A percentile compares a stretch with the other conserved stretches of the same genome.
phyloP scores from a whole-genome alignment of 2,329 filamentous ascomycete species.

The Plenodomus tracheiphilus region DNA sequence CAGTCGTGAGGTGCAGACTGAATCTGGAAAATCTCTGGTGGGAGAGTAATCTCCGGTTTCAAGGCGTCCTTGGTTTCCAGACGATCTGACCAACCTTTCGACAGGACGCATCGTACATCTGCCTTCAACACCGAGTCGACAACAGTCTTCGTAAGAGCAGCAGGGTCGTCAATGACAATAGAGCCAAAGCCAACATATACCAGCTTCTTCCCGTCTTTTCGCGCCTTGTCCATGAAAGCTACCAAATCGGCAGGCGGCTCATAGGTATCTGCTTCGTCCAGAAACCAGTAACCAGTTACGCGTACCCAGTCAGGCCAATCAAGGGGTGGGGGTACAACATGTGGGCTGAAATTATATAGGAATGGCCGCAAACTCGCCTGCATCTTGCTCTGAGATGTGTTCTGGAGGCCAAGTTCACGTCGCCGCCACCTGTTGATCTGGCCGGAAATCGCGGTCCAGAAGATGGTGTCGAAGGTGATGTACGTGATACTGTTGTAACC shows the following conservation, averaged over 20 bases:
- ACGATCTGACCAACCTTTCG: conserved; percentile 96
- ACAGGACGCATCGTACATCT: conserved; percentile 91
- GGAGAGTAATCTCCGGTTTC: conserved; percentile 69
- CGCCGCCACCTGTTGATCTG: conserved; percentile 95
- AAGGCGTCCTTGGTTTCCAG: conserved; percentile 60
- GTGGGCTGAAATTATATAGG: conserved; percentile 94
- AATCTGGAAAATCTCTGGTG: conserved; percentile 83
- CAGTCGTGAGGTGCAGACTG: conserved; percentile 93
- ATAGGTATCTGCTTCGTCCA: conserved; percentile 74
- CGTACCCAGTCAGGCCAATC: conserved; percentile 98
- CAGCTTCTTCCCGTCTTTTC: conserved; percentile 81
- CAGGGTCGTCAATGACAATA: conserved; percentile 89
- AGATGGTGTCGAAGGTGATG: conserved; percentile 93
- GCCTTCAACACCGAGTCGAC: conserved; percentile 88
- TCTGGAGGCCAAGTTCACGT: conserved; percentile 73
- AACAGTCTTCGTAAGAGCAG: conserved; percentile 87
- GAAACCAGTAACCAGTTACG: conserved; percentile 97
- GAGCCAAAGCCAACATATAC: conserved; percentile 98
- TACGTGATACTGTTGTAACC: conserved; percentile 95
- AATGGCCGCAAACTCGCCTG: conserved; percentile 98
- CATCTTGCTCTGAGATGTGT: conserved; percentile 85
- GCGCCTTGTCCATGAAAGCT: conserved; percentile 82
- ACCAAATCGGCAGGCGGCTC: conserved; percentile 74
- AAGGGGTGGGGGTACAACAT: conserved; percentile 88
- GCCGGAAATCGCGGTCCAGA: conserved; percentile 90